Conservation (phyloP, 768 basidiomycete species). For the Cubamyces sp. region DNA sequence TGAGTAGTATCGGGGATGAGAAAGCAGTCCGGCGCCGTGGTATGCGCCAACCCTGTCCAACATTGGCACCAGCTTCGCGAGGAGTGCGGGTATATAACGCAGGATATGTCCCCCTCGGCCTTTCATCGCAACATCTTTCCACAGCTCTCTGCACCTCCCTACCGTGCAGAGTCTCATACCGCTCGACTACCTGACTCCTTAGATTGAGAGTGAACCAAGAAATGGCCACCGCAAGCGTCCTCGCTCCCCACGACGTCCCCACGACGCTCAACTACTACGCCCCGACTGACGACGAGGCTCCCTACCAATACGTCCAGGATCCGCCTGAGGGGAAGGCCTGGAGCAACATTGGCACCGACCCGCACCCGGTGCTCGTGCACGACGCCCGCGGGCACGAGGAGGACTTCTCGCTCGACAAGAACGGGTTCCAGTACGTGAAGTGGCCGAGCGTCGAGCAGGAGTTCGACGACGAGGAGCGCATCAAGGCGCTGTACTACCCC, state of each 20-base stretch:
- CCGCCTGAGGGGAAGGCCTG: constrained; percentile 34
- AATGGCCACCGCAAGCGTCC: constrained; percentile 33
- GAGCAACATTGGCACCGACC: constrained; percentile 33
- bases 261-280: constrained; percentile 41
- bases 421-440: constrained; percentile 46
- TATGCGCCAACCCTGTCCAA: background rate
- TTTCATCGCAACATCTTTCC: background rate
- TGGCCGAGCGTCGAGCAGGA: constrained; percentile 39
- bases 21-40: constrained; percentile 6
- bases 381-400: constrained; percentile 33
- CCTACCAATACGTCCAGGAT: constrained; percentile 38
- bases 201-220: too few relatives aligned
- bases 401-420: constrained; percentile 39
- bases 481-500: constrained; percentile 42
- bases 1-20: constrained; percentile 13
- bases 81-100: constrained; percentile 4
- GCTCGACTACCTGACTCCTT: background rate
- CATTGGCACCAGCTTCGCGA: background rate
- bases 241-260: constrained; percentile 38
- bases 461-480: constrained; percentile 43
- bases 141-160: background rate
- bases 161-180: background rate
- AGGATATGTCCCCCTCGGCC: too few relatives aligned
- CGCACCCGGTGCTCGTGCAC: constrained; percentile 26
- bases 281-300: constrained; percentile 32